Base-by-base conservation (phyloP, 140 eudicot genomes). In the Flaveria floridana region DNA sequence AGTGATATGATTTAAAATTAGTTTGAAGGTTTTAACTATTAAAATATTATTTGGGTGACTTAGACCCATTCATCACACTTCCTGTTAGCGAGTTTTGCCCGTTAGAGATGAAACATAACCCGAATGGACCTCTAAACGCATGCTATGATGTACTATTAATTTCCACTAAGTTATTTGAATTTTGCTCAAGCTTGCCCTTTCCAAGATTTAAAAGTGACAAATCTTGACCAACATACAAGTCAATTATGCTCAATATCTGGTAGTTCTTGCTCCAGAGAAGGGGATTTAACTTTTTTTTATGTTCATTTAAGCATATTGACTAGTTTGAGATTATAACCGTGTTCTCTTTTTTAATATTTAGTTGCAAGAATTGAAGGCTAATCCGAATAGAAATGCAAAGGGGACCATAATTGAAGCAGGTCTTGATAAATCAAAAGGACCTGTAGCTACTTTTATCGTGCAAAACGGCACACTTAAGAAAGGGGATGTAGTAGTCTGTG, bases 341-440 rank as follows among this genome's bases (percentile, higher is more conserved):
- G n/a, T 23, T 14, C 76, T 65, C 28, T 30, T 65, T 37, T 30
- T 65, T 37, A 68, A 9, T 34, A 15, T 50, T 39, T 39, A 95
- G 97, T 74, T 95, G 85, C 92, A 95, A 88, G 97, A 95, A 62
- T 79, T 95, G 86, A 95, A 89, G 85, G 99, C 97, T 12, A 95
- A 95, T 84, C 99, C 97, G 50, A 84, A 87, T 23, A 87, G 99
- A 80, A 86, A 83, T 71, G 97, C 99, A 28, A 95, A 91, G 86
- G 99, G 99, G 42, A 89, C 92, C 1, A 89, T 91, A 41, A 91
- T 95, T n/a, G 99, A 95, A 86, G 99, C 99, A 46, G 99, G 96
- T 69, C 97, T 91, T 71, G 90, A 91, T 84, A 95, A 95, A 86
- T 78, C 92, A 71, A 91, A 88, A 84, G 99, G 99, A 66, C 97